Base-by-base conservation (phyloP, 257 asterid species). In the Orobanche coerulescens region DNA sequence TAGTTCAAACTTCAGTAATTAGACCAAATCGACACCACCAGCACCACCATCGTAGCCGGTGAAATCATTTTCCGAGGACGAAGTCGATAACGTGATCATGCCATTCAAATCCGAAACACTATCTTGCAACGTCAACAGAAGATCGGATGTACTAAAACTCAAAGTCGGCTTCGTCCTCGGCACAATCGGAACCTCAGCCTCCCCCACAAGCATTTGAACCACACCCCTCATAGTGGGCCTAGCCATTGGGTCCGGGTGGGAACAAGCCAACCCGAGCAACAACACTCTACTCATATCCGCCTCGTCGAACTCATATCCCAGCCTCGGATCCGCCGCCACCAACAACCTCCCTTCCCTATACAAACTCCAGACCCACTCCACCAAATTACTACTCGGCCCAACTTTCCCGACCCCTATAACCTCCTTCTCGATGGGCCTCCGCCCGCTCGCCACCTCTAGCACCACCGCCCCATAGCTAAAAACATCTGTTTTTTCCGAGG, bases 311-410 rank as follows among this genome's bases (percentile, higher is more conserved):
- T 78, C 88, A 0, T 74, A 77, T 24, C 69, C 65, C 1, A 88
- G 84, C 68, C 84, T 70, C 2, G 74, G 71, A 20, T 88, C 96
- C 0, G 71, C 86, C 0, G 86, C 96, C 60, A 22, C 64, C 67
- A 81, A 30, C 62, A 88, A 14, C 42, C 73, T 61, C 46, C 88
- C 89, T 39, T 83, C 96, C 58, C 86, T 46, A 39, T 88, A 83
- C 61, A 88, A 70, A 6, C 84, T 64, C 96, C 96, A 88, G 0
- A 85, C 95, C 96, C 96, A 88, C 15, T 88, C 96, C 64, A 88
- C 93, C 72, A 88, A 50, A 71, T 81, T 84, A 47, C 81, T 59
- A 20, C 71, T 61, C 33, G 57, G 68, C 12, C 85, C 81, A 5
- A 69, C 81, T 70, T 67, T 75, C 15, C 77, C 81, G 1, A 69